A percentile compares a stretch with the other conserved stretches of the same genome.
phyloP scores from a whole-genome alignment of 345 rosid species.

The Salix udensis region DNA sequence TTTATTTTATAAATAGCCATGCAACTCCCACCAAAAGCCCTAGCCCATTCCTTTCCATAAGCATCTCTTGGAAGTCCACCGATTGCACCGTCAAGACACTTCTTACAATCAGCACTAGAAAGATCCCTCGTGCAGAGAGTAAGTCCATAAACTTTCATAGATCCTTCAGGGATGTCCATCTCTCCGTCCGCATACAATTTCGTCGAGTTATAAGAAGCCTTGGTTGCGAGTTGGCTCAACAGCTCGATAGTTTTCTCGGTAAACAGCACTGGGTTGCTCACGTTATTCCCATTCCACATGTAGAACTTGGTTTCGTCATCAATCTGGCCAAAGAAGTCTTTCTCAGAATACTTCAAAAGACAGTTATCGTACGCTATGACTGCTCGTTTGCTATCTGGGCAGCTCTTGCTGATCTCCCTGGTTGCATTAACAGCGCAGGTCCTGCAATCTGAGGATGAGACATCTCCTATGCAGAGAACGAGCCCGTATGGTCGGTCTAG shows the following conservation, averaged over 20 bases:
- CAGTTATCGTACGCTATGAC: constrained; percentile 60
- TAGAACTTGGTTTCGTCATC: constrained; percentile 39
- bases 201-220: neutral
- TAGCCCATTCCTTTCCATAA: too few relatives aligned
- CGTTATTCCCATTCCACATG: constrained; percentile 27
- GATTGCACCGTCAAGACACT: too few relatives aligned
- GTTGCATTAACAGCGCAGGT: constrained; percentile 43
- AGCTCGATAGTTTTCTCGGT: neutral
- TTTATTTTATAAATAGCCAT: too few relatives aligned
- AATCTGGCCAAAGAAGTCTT: constrained; percentile 48
- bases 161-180: too few relatives aligned
- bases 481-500: too few relatives aligned
- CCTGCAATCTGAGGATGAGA: constrained; percentile 40
- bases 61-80: too few relatives aligned
- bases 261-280: neutral
- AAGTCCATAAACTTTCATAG: too few relatives aligned
- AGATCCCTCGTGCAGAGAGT: too few relatives aligned
- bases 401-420: constrained; percentile 36
- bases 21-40: too few relatives aligned
- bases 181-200: too few relatives aligned
- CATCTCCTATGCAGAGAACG: constrained; percentile 51
- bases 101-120: too few relatives aligned
- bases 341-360: constrained; percentile 51
- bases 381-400: constrained; percentile 50
- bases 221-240: neutral